A percentile compares a stretch with the other conserved stretches of the same genome.
These are phyloP conservation scores for Hawksworthiomyces lignivorus DNA, from an alignment of 2,329 filamentous ascomycete genomes.

Conservation along the genomic window DNA sequence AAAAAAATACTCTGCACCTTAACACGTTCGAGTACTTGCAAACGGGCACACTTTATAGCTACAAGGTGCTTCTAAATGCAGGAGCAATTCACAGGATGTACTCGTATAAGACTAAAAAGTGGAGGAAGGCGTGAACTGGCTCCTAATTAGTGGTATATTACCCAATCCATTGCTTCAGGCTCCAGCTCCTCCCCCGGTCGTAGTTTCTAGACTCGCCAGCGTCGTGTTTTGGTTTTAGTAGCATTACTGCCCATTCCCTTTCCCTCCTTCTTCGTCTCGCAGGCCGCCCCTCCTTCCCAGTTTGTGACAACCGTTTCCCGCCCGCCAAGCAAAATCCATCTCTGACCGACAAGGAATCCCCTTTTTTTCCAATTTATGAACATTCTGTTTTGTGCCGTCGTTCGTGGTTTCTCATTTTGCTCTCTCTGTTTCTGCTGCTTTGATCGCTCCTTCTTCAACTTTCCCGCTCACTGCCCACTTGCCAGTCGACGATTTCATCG, in stretches of 20 bases:
- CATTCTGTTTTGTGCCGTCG: neutral
- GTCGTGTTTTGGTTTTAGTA: neutral
- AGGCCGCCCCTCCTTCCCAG: conserved; percentile 11
- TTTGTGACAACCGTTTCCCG: conserved; percentile 8
- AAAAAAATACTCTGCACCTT: too few species aligned
- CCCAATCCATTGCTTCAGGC: too few species aligned
- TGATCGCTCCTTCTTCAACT: neutral
- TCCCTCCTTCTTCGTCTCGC: neutral
- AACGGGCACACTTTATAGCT: too few species aligned
- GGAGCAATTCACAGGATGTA: too few species aligned
- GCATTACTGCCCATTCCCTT: neutral
- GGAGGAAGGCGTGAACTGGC: too few species aligned
- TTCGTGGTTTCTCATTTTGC: neutral
- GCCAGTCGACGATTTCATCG: neutral
- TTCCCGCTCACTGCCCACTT: neutral
- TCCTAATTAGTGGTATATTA: too few species aligned
- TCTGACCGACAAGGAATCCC: too few species aligned
- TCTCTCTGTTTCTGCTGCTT: neutral
- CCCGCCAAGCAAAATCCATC: too few species aligned
- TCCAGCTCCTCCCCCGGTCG: too few species aligned
- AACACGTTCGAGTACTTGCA: too few species aligned
- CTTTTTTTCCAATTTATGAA: neutral
- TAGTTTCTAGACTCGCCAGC: conserved; percentile 6
- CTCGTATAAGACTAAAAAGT: too few species aligned
- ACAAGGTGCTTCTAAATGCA: too few species aligned